These are phyloP conservation scores for Solanum hybrid DNA, from an alignment of 305 asterid species.

Conservation along the genomic window DNA sequence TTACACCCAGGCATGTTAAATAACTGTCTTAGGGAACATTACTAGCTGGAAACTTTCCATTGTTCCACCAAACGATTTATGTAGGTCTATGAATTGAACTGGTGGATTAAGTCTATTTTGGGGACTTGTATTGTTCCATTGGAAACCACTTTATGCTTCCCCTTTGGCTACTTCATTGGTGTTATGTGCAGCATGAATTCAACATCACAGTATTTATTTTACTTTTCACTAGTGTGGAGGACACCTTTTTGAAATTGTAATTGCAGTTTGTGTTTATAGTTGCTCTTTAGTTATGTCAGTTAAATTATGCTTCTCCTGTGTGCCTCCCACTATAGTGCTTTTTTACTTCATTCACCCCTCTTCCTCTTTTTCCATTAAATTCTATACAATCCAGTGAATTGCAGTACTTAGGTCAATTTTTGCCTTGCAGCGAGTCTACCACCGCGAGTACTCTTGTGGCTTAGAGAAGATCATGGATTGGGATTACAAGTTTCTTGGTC, in stretches of 20 bases:
- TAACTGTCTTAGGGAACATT: neutral
- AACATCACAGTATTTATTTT: neutral
- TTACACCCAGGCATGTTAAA: neutral
- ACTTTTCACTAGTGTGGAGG: neutral
- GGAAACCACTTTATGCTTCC: neutral
- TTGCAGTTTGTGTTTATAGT: neutral
- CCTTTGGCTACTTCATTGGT: neutral
- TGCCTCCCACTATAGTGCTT: neutral
- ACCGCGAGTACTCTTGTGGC: conserved; percentile 3
- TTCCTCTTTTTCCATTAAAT: neutral
- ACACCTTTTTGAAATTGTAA: neutral
- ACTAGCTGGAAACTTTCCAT: neutral
- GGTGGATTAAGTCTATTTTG: neutral
- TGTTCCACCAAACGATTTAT: neutral
- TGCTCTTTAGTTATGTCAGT: neutral
- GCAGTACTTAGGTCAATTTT: neutral
- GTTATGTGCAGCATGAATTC: neutral
- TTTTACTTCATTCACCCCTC: neutral
- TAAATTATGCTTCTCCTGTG: neutral
- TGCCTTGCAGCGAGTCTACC: conserved; percentile 30
- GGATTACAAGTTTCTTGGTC: neutral
- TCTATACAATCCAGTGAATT: neutral
- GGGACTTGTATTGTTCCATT: neutral
- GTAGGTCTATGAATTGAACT: neutral
- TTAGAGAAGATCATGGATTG: neutral